These are phyloP conservation scores for Nidularia sp. DNA, from an alignment of 768 basidiomycete genomes.

Conservation along the genomic window DNA sequence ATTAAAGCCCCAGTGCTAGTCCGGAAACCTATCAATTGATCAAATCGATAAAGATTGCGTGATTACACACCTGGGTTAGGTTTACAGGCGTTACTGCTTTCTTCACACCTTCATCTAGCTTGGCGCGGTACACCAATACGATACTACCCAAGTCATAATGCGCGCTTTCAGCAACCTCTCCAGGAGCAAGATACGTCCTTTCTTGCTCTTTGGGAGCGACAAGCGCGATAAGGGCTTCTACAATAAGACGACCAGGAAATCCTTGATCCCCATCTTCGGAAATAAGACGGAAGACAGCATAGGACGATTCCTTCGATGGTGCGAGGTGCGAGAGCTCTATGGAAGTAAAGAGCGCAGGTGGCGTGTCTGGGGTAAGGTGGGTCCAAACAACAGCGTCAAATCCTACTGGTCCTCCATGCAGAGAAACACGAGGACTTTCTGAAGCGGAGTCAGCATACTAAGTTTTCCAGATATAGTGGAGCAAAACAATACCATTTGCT, in stretches of 20 bases:
- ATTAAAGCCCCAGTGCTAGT: slow-evolving; percentile 81
- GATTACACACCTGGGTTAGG: slow-evolving; percentile 57
- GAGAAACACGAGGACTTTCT: slow-evolving; percentile 55
- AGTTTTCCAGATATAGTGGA: not conserved
- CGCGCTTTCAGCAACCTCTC: slow-evolving; percentile 17
- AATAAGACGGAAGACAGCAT: slow-evolving; percentile 52
- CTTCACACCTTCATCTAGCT: slow-evolving; percentile 41
- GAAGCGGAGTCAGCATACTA: not conserved
- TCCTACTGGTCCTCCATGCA: slow-evolving; percentile 69
- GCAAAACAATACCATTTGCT: slow-evolving; percentile 29
- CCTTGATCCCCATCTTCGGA: slow-evolving; percentile 71
- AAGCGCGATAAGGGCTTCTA: slow-evolving; percentile 55
- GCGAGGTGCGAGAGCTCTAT: slow-evolving; percentile 47
- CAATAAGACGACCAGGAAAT: slow-evolving; percentile 54
- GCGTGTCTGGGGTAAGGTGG: slow-evolving; percentile 30
- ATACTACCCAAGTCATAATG: slow-evolving; percentile 61
- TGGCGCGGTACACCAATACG: slow-evolving; percentile 66
- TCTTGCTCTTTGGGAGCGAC: slow-evolving; percentile 31
- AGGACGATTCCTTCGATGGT: slow-evolving; percentile 20
- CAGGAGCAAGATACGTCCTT: slow-evolving; percentile 21
- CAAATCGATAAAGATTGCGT: slow-evolving; percentile 2
- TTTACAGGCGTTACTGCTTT: slow-evolving; percentile 67
- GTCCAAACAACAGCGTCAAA: slow-evolving; percentile 59
- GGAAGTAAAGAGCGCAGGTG: slow-evolving; percentile 50
- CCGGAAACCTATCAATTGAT: not conserved